These are phyloP conservation scores for Chaetomium sp. DNA, from an alignment of 2,329 filamentous ascomycete species.

Conservation along the genomic window DNA sequence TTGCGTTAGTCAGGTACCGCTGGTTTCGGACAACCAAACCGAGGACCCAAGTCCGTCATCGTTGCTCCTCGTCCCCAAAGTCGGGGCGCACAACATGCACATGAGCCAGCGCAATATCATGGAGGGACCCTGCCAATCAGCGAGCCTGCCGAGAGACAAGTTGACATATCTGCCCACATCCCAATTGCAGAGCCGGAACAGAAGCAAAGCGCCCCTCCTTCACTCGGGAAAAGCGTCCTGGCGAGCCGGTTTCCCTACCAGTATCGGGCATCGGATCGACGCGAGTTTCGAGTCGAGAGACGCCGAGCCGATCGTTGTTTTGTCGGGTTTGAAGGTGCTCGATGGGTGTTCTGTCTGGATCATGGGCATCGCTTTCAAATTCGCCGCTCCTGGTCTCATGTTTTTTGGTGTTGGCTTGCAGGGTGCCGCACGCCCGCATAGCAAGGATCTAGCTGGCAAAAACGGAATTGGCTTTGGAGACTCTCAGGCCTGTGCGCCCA, in stretches of 20 bases:
- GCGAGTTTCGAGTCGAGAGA: background rate
- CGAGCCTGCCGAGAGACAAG: background rate
- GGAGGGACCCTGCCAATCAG: background rate
- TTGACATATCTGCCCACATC: too few species aligned
- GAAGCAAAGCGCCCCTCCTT: too few species aligned
- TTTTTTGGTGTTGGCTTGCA: too few species aligned
- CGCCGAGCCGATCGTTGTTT: too few species aligned
- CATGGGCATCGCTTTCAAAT: too few species aligned
- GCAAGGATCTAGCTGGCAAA: too few species aligned
- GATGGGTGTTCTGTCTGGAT: too few species aligned
- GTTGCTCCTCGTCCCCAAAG: background rate
- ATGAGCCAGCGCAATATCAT: background rate
- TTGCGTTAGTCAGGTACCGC: constrained; percentile 3
- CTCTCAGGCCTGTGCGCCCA: background rate
- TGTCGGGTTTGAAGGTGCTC: too few species aligned
- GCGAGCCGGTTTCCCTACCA: background rate
- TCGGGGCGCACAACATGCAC: background rate
- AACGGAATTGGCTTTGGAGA: too few species aligned
- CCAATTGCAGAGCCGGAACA: too few species aligned
- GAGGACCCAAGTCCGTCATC: background rate
- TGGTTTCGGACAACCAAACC: background rate
- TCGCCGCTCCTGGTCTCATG: too few species aligned
- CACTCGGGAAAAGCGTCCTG: background rate
- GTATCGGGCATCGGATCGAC: background rate
- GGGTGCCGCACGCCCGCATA: too few species aligned